Evolutionary conservation across 495 filamentous ascomycete genomes (phyloP).

Genomic region (Aspergillus bertholletiae): DNA sequence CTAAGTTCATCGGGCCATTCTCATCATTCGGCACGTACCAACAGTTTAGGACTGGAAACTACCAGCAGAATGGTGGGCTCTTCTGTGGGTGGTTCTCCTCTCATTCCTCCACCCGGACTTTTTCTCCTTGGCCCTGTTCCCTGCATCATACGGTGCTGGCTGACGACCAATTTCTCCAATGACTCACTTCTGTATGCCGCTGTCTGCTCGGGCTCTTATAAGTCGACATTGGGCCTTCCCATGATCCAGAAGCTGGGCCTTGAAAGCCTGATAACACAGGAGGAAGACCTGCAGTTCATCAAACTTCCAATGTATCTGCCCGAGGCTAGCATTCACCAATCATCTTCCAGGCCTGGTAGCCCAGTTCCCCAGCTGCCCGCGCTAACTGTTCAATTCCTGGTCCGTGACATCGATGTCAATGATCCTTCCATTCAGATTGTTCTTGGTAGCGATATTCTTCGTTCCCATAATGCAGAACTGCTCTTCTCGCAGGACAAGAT

Average conservation of each 20-base stretch:
- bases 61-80: constrained; percentile 62
- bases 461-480: constrained; percentile 84
- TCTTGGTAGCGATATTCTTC: constrained; percentile 81
- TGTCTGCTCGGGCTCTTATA: constrained; percentile 87
- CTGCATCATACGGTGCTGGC: constrained; percentile 93
- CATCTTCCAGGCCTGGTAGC: constrained; percentile 68
- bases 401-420: constrained; percentile 52
- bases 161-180: constrained; percentile 81
- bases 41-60: constrained; percentile 73
- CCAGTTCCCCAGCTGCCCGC: constrained; percentile 76
- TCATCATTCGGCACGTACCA: constrained; percentile 74
- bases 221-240: constrained; percentile 69
- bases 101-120: constrained; percentile 75
- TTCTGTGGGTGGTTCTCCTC: constrained; percentile 59
- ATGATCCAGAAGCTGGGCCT: constrained; percentile 71
- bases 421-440: constrained; percentile 69
- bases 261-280: constrained; percentile 59
- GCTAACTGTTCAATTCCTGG: constrained; percentile 72
- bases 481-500: constrained; percentile 88
- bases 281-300: constrained; percentile 62
- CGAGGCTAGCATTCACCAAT: constrained; percentile 77
- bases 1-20: constrained; percentile 89
- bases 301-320: constrained; percentile 82
- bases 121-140: constrained; percentile 83
- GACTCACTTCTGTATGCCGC: constrained; percentile 85